Base-by-base conservation (phyloP, 1,284 basidiomycete species). In the Crepidotus sp. region DNA sequence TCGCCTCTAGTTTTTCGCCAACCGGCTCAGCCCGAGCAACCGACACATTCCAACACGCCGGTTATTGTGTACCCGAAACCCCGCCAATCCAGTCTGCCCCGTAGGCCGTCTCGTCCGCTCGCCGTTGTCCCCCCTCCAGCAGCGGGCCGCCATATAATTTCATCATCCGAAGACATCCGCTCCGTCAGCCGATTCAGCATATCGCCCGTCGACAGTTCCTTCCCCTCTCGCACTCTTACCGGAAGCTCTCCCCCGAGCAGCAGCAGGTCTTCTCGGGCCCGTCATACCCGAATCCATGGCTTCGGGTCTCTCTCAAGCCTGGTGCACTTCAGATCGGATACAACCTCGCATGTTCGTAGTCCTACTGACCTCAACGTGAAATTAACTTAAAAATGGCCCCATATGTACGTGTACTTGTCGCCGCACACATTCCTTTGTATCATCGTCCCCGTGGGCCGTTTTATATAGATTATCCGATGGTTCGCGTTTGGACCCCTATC, bases 141-240 rank as follows among this genome's bases (percentile, higher is more conserved):
- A 10, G 18, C 39, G n/a, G n/a, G 32, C 25, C 36, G 18, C 10
- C 46, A 43, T 26, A 22, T 41, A 9, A 36, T 10, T 21, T 41
- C 45, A 3, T 30, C 25, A 27, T 47, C 45, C 8, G 45, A 47
- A 15, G 45, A 47, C 27, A 32, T 14, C 17, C 25, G 36, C 7
- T 34, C 42, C 11, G 21, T 24, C 24, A 48, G 47, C 37, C 42
- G 47, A 29, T 48, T 48, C 30, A 48, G 47, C 39, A 27, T 48
- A 10, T 48, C 47, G 1, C 47, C 47, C 2, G 34, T 48, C 15
- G 22, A 38, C 1, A 33, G 15, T 4, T 44, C 47, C n/a, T 48
- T 48, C 35, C 29, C 37, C 3, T 40, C 42, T 37, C 46, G 46
- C 33, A 17, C 27, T 36, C 10, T 32, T 6, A 9, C 36, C 5